These are phyloP conservation scores for Xerocomellus intermedius DNA, from an alignment of 768 basidiomycete genomes.

Conservation along the genomic window DNA sequence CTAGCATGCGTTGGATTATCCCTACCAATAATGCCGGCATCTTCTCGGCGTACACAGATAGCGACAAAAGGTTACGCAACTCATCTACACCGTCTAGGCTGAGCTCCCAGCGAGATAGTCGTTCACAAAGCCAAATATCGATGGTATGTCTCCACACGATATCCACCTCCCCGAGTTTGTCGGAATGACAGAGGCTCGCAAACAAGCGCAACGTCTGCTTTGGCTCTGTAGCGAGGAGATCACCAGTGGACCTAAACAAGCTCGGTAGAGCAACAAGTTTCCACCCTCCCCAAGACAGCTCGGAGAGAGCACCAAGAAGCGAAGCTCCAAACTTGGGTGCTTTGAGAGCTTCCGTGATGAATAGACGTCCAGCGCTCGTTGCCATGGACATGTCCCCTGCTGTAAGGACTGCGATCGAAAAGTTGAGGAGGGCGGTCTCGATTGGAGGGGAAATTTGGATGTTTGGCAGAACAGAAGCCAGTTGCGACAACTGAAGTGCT, in stretches of 20 bases:
- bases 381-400: conserved; percentile 44
- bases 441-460: conserved; percentile 29
- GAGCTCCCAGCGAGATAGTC: conserved; percentile 43
- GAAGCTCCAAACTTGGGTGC: conserved; percentile 45
- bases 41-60: conserved; percentile 52
- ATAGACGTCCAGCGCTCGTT: conserved; percentile 44
- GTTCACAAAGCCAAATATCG: conserved; percentile 46
- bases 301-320: conserved; percentile 60
- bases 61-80: conserved; percentile 51
- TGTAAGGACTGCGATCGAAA: conserved; percentile 35
- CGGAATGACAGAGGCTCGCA: conserved; percentile 44
- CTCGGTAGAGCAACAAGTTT: conserved; percentile 62
- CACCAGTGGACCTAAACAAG: conserved; percentile 50
- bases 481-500: conserved; percentile 39
- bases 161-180: conserved; percentile 57
- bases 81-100: conserved; percentile 45
- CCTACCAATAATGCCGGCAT: conserved; percentile 42
- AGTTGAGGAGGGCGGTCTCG: conserved; percentile 33
- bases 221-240: conserved; percentile 46
- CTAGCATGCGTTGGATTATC: conserved; percentile 45
- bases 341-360: conserved; percentile 33
- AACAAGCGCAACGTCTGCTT: conserved; percentile 46
- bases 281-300: conserved; percentile 76
- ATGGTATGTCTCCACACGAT: conserved; percentile 56
- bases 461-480: conserved; percentile 31